Percentiles rank a stretch among this genome's conserved stretches.
phyloP scores from a whole-genome alignment of 805 yeast genomes.

The Starmerella sirachaensis region DNA sequence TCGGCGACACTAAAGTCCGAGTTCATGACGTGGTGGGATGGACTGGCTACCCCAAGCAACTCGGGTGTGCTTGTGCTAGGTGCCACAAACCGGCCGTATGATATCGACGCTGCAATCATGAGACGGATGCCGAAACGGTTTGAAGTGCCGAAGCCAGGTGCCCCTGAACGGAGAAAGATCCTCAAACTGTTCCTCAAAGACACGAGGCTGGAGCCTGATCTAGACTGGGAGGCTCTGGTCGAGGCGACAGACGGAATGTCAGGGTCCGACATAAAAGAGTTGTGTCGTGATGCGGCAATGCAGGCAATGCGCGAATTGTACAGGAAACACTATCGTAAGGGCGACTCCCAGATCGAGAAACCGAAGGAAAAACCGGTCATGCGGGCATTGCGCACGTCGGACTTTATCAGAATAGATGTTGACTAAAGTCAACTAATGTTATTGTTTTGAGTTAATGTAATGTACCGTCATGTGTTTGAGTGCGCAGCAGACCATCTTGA shows the following conservation, averaged over 20 bases:
- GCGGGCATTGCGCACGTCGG: conserved; percentile 53
- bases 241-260: conserved; percentile 59
- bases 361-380: conserved; percentile 29
- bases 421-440: conserved; percentile 6
- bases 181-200: conserved; percentile 55
- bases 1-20: conserved; percentile 91
- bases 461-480: no score
- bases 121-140: conserved; percentile 88
- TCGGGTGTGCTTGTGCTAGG: conserved; percentile 83
- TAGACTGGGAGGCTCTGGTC: conserved; percentile 52
- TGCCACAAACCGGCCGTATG: conserved; percentile 86
- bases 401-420: conserved; percentile 36
- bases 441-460: not conserved
- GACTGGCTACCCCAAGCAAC: conserved; percentile 44
- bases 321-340: conserved; percentile 24
- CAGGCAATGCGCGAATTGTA: conserved; percentile 80
- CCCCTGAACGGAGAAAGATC: conserved; percentile 56
- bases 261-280: conserved; percentile 84
- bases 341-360: conserved; percentile 34
- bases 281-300: conserved; percentile 88
- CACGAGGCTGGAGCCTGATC: conserved; percentile 47
- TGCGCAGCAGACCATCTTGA: no score
- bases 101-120: conserved; percentile 83
- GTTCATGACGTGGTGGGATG: conserved; percentile 97
- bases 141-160: conserved; percentile 60